Base-by-base conservation (phyloP, 352 stramenopile genomes). In the Globisporangium echinulatum region DNA sequence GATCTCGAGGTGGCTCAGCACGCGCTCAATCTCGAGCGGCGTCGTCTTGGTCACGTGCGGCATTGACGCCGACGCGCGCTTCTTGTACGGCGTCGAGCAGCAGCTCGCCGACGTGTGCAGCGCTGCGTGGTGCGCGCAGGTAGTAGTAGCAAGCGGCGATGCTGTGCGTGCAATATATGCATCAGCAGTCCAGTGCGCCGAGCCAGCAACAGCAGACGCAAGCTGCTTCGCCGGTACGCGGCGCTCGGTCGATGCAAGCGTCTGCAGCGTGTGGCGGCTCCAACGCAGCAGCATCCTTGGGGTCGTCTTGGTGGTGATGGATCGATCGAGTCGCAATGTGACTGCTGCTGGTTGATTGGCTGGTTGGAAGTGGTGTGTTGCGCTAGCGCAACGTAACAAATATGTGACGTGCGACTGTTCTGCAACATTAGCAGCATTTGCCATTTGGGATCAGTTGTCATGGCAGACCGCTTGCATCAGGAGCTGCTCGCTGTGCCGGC, bases 1-100 rank as follows among this genome's bases (percentile, higher is more conserved):
- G 19, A 94, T 63, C 9, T 82, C 80, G 50, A 92, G 69, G 56
- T 94, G 85, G 56, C 71, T 83, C 11, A 83, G 49, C 43, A 92
- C 76, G 44, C 84, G 81, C 4, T 88, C 81, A 40, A 86, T 56
- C 3, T 63, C 78, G 17, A 90, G 53, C 51, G 48, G 59, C 53
- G 53, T 62, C 48, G 63, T 54, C 13, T 58, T 53, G 8, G 54
- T 56, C 7, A 46, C 44, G 39, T 39, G 49, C 7, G 40, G 40
- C 49, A 48, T n/a, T 10, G 58, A 63, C 25, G 57, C 46, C 17
- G 13, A 47, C 42, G 49, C 36, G 38, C n/a, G 42, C 33, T 49
- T 60, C 46, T 57, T 63, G 37, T 53, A 49, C 51, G 58, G 58
- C 33, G 50, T 42, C 43, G 58, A 58, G 58, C 58, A 63, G 58